A percentile compares a stretch with the other conserved stretches of the same genome.
These are phyloP conservation scores for Geranium incanum DNA, from an alignment of 441 rosid species.

Conservation along the genomic window DNA sequence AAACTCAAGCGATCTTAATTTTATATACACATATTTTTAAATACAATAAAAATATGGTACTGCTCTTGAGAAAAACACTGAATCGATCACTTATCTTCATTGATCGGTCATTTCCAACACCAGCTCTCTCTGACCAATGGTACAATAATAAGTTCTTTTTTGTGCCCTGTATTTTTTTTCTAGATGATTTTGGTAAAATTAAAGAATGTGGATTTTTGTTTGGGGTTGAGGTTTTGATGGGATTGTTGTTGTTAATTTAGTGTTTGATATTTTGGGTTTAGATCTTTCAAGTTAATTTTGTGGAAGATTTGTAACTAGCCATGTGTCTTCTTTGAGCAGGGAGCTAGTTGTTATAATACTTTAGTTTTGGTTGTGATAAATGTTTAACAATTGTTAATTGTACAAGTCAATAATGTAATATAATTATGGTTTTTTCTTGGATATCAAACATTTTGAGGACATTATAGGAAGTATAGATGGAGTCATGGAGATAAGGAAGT, in stretches of 20 bases:
- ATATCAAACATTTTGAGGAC: slow-evolving; percentile 67
- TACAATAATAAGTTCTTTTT: background rate
- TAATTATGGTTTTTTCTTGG: slow-evolving; percentile 48
- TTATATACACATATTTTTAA: no score
- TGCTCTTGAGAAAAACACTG: slow-evolving; percentile 19
- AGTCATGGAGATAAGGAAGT: no score
- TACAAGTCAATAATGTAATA: slow-evolving; percentile 7
- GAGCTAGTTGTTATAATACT: slow-evolving; percentile 75
- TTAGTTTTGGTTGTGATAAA: slow-evolving; percentile 32
- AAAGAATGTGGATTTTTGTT: background rate
- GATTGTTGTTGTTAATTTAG: slow-evolving; percentile 1
- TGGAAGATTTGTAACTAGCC: slow-evolving; percentile 5
- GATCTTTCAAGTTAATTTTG: slow-evolving; percentile 31
- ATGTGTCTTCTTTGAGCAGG: slow-evolving; percentile 72
- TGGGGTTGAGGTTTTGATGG: background rate
- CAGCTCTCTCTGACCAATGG: slow-evolving; percentile 31
- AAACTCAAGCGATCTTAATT: no score
- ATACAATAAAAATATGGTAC: no score
- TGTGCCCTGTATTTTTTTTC: background rate
- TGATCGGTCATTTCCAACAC: slow-evolving; percentile 8
- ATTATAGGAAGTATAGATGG: slow-evolving; percentile 29
- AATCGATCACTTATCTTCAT: slow-evolving; percentile 22
- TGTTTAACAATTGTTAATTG: slow-evolving; percentile 11
- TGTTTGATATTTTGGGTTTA: slow-evolving; percentile 23
- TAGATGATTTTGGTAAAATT: background rate